Base-by-base conservation (phyloP, 2,329 filamentous ascomycete genomes). In the Trichoderma sp. region DNA sequence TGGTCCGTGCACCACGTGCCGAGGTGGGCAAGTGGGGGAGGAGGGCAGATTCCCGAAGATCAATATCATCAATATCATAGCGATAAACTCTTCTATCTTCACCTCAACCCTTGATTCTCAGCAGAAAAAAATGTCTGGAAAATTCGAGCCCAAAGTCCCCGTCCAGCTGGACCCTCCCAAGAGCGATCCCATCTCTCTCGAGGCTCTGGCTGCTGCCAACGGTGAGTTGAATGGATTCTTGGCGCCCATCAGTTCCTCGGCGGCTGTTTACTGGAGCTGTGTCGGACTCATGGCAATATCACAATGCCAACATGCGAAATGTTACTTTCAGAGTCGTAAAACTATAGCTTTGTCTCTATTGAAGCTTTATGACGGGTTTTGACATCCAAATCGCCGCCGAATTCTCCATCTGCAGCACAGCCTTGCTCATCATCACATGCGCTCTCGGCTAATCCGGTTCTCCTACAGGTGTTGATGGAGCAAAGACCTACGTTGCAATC, bases 151-250 rank as follows among this genome's bases (percentile, higher is more conserved):
- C 57, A 97, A 96, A 82, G 84, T 85, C 32, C 88, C 93, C 3
- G 91, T 96, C 73, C 83, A 90, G 71, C 88, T 99, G 72, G 86
- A 92, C 71, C 91, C 94, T 47, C 96, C 96, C 15, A 98, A 97
- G 84, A 88, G 94, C 79, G 95, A 98, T 77, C 88, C 88, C 47
- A 98, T 99, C 77, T 90, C 91, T n/a, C 78, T 87, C 2, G 93
- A 96, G 72, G 90, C 95, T 77, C 87, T 99, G 73, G 86, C 91
- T 50, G 91, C 92, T 80, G 94, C 93, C 76, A 90, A 96, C 80
- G 96, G 96, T 97, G 85, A 78, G 90, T 55, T n/a, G 20, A 26
- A 53, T 53, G 47, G 23, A 23, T 23, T 23, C 6, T 23, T 50
- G 26, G 23, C 34, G 28, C 66, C 55, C 26, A 7, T 17, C n/a